Evolutionary conservation across 805 yeast species (phyloP), one percentile per base, ranked within the genome.

Genomic region (Lachancea sp.): DNA sequence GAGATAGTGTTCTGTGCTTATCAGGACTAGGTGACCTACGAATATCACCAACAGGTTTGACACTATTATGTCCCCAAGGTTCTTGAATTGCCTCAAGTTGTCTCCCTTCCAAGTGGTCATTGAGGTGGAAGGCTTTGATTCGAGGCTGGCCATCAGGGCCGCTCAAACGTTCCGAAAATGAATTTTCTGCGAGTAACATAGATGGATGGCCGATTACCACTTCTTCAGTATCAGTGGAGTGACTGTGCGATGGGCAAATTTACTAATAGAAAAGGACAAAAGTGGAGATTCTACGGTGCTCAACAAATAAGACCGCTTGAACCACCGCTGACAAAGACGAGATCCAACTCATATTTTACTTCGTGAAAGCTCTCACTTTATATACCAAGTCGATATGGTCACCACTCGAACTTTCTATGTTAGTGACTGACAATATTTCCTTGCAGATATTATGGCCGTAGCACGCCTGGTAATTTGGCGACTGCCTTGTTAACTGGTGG

Each of bases 1-100:
- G 34, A n/a, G 41, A 37, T 22, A 37, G 19, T 13, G 41, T 37
- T 6, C 35, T 19, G n/a, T 37, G 28, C 12, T n/a, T 5, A 18
- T 38, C 41, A 22, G 22, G 13, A 19, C 26, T 26, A 15, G 39
- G 39, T 11, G 39, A 36, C 8, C 22, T 30, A n/a, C 22, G 13
- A 15, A 22, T 17, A 8, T 11, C 4, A 8, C 19, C 34, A 11
- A 15, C 34, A 7, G 23, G 21, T 5, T 8, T 18, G n/a, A n/a
- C n/a, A n/a, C n/a, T n/a, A n/a, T n/a, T n/a, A n/a, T n/a, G n/a
- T n/a, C n/a, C n/a, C n/a, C n/a, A n/a, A n/a, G n/a, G n/a, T n/a
- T n/a, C 30, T n/a, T 21, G 29, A 5, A 22, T 4, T 4, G 30
- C n/a, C 15, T 16, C 24, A 21, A 15, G 30, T 13, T 24, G 29